Evolutionary conservation across 1,284 basidiomycete species (phyloP).

Genomic region (Microbotryum silenes-acaulis): DNA sequence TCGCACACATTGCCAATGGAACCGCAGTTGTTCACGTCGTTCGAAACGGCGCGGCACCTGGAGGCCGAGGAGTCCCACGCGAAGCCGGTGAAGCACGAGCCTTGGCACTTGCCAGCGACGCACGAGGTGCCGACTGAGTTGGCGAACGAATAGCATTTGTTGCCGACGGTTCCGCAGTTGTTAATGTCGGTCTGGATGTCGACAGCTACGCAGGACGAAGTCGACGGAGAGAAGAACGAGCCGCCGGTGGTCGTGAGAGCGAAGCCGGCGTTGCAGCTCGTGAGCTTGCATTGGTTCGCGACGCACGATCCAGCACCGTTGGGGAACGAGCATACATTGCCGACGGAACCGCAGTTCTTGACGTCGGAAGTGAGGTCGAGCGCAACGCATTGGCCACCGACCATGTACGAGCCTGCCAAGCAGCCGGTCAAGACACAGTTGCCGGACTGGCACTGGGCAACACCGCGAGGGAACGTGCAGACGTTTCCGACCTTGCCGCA

Average conservation of each 20-base stretch:
- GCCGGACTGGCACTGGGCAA: too few relatives aligned
- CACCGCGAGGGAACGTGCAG: background rate
- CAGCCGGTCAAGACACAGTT: too few relatives aligned
- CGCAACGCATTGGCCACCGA: background rate
- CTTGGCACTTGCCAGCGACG: background rate
- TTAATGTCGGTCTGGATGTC: slow-evolving; percentile 4
- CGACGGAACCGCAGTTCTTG: slow-evolving; percentile 19
- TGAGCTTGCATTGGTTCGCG: slow-evolving; percentile 2
- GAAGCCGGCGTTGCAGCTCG: slow-evolving; percentile 1
- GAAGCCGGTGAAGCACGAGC: too few relatives aligned
- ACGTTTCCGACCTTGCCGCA: background rate
- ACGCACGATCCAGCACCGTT: slow-evolving; percentile 12
- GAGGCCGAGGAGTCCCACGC: background rate
- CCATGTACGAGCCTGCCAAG: background rate
- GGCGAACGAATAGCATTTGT: background rate
- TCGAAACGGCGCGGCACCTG: slow-evolving; percentile 13
- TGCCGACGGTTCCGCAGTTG: slow-evolving; percentile 1
- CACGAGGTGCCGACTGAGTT: background rate
- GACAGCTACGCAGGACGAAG: slow-evolving; percentile 3
- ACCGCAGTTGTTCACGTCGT: slow-evolving; percentile 23
- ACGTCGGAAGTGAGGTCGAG: slow-evolving; percentile 9
- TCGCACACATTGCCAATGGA: slow-evolving; percentile 11
- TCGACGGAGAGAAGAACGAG: background rate
- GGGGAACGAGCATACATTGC: slow-evolving; percentile 11
- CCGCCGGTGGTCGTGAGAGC: background rate